A percentile compares a stretch with the other conserved stretches of the same genome.
Conservation (phyloP, 306 rosid species). For the Castanea crenata region DNA sequence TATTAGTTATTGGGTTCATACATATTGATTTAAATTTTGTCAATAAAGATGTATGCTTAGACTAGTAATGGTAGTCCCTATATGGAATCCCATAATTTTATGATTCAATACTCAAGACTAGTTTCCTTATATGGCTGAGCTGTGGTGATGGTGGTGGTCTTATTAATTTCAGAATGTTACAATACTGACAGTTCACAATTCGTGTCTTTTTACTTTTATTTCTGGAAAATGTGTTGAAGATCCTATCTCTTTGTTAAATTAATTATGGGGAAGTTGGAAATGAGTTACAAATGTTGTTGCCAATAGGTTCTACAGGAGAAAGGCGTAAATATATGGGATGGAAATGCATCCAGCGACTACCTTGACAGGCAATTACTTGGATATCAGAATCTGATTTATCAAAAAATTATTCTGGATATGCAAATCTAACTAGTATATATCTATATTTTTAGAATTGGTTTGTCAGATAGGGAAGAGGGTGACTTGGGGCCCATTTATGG, state of each 20-base stretch:
- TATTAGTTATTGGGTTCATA: not conserved
- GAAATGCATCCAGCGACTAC: slow-evolving; percentile 14
- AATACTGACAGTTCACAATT: not conserved
- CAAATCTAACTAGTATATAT: not conserved
- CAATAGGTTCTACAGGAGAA: slow-evolving; percentile 14
- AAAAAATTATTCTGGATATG: not conserved
- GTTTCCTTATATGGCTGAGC: not conserved
- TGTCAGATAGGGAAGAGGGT: slow-evolving; percentile 2
- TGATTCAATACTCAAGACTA: not conserved
- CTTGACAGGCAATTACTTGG: slow-evolving; percentile 14
- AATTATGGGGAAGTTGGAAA: not conserved
- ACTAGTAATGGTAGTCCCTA: not conserved
- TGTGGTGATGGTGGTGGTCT: not conserved
- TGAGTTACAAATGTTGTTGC: not conserved
- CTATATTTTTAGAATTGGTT: not conserved
- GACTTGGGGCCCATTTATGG: slow-evolving; percentile 14
- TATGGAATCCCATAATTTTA: not conserved
- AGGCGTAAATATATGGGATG: slow-evolving; percentile 13
- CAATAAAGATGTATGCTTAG: not conserved
- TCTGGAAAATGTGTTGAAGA: not conserved
- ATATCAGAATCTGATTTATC: not conserved
- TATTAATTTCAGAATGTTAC: not conserved
- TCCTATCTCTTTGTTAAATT: not conserved
- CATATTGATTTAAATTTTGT: not conserved
- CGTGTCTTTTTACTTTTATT: not conserved